A percentile compares a stretch with the other conserved stretches of the same genome.
Evolutionary conservation across 192 early-diverging fungal species (phyloP).

Genomic region (Coemansia umbellata): DNA sequence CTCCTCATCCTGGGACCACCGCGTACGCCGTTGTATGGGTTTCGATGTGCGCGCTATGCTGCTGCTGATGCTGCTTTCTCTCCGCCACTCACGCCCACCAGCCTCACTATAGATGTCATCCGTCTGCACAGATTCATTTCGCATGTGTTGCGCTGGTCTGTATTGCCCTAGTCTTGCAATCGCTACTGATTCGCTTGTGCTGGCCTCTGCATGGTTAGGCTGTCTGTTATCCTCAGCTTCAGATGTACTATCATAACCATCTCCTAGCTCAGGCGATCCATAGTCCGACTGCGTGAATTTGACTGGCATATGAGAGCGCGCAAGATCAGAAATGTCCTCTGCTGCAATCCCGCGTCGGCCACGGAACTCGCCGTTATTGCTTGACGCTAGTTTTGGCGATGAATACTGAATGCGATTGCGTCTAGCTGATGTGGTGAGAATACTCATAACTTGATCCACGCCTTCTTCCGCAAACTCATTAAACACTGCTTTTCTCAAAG

Average conservation of each 20-base stretch:
- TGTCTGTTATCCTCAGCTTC: background rate
- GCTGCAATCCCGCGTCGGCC: slow-evolving; percentile 43
- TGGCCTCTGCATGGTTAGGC: background rate
- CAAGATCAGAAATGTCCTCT: slow-evolving; percentile 10
- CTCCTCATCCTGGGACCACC: slow-evolving; percentile 37
- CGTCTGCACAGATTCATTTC: background rate
- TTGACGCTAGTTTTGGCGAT: background rate
- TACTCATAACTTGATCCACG: background rate
- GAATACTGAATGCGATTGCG: background rate
- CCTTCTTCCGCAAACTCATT: background rate
- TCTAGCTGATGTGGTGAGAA: background rate
- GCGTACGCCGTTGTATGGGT: background rate
- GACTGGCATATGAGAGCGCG: background rate
- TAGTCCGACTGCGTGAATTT: slow-evolving; percentile 28
- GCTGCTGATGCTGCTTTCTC: background rate
- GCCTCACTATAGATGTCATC: background rate
- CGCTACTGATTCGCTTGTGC: background rate
- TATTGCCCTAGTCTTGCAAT: slow-evolving; percentile 33
- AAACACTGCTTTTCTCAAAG: background rate
- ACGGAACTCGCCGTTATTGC: slow-evolving; percentile 6
- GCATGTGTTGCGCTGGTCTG: slow-evolving; percentile 10
- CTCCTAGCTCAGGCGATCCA: slow-evolving; percentile 6
- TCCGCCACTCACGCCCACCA: background rate
- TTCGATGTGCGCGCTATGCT: background rate
- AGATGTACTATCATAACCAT: background rate